Base-by-base conservation (phyloP, 2,329 filamentous ascomycete species). In the Allantophomopsis lycopodina region DNA sequence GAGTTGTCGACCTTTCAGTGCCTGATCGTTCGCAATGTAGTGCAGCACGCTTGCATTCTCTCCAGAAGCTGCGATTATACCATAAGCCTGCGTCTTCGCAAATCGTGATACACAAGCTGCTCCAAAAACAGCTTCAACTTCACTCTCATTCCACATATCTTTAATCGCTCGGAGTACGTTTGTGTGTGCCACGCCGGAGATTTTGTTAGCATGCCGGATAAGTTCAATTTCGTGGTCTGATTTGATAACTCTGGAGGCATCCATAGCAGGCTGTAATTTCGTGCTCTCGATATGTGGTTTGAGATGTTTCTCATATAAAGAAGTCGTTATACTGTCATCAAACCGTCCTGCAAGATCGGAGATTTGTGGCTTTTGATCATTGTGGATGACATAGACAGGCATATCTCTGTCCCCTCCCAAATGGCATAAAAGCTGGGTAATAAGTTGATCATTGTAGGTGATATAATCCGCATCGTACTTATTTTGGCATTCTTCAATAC, bases 31-130 rank as follows among this genome's bases (percentile, higher is more conserved):
- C 39, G 71, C 74, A 34, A 73, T 71, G 58, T 98, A 98, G 60
- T 98, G 91, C 32, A 96, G 65, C 0, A 83, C 88, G 12, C 82
- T 78, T 5, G 83, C 87, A 53, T 91, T 91, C n/a, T 67, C 55
- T 1, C 89, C 89, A 2, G 82, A 76, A 2, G 83, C 89, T 35
- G 84, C 85, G 49, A 98, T 95, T n/a, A 87, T 73, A 36, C 79
- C 75, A 56, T 98, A 98, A 0, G 89, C 79, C 63, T 94, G 84
- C 38, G 75, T 66, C 46, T 81, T 82, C 3, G 84, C 81, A 45
- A 82, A 83, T 39, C 71, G 66, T 7, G 79, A 70, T 37, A 83
- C 76, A 56, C 86, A 94, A 16, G 73, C 72, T 28, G 75, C 70
- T 17, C 79, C 64, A 54, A 94, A 94, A 10, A 79, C 64, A 34